These are phyloP conservation scores for Nidula microcarpa DNA, from an alignment of 768 basidiomycete species.

Conservation along the genomic window DNA sequence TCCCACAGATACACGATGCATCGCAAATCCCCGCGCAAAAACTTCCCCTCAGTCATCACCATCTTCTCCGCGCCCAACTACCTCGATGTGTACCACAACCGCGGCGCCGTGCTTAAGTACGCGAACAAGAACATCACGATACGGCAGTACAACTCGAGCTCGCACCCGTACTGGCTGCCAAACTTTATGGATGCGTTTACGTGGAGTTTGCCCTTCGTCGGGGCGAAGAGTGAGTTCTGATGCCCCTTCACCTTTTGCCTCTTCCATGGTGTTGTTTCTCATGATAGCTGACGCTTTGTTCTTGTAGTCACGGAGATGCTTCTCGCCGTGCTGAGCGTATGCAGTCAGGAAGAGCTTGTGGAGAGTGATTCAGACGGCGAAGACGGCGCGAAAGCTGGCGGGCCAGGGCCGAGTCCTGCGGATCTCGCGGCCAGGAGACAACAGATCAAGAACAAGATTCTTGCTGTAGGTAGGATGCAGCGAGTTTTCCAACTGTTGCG, in stretches of 20 bases:
- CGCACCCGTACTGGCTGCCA: conserved; percentile 94
- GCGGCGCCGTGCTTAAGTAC: conserved; percentile 95
- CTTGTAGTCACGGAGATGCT: conserved; percentile 92
- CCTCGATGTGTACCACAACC: conserved; percentile 94
- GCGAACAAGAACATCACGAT: conserved; percentile 97
- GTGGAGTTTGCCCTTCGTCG: conserved; percentile 97
- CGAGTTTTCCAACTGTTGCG: conserved; percentile 85
- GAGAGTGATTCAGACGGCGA: conserved; percentile 44
- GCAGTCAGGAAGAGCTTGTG: conserved; percentile 88
- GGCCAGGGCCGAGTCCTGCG: conserved; percentile 24
- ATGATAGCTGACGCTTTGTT: conserved; percentile 6
- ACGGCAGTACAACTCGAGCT: conserved; percentile 74
- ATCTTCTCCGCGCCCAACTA: conserved; percentile 98
- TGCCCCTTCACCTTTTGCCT: background rate
- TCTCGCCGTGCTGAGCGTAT: conserved; percentile 89
- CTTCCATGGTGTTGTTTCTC: background rate
- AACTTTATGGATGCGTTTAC: conserved; percentile 99
- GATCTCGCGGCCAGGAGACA: conserved; percentile 57
- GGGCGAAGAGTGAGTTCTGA: conserved; percentile 79
- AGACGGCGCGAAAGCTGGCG: conserved; percentile 26
- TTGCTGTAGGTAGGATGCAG: conserved; percentile 90
- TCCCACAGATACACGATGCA: conserved; percentile 84
- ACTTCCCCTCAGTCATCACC: conserved; percentile 95
- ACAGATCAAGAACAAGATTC: conserved; percentile 90
- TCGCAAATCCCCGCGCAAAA: conserved; percentile 90